These are phyloP conservation scores for Heliamphora pulchella DNA, from an alignment of 179 eudicot species.

Conservation along the genomic window DNA sequence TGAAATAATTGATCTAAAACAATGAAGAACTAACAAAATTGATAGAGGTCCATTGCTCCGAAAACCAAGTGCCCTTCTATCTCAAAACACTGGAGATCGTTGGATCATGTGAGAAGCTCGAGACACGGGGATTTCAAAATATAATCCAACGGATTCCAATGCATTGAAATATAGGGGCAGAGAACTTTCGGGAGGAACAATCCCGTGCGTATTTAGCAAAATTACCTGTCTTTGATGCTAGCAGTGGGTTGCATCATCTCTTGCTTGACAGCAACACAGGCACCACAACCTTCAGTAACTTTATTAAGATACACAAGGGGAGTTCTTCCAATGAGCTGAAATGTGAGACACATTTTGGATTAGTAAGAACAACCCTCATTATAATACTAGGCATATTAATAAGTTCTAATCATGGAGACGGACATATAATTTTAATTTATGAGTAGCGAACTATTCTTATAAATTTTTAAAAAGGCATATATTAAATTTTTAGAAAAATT, in stretches of 20 bases:
- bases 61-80: too few species aligned
- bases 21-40: not conserved
- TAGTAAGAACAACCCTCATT: not conserved
- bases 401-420: not conserved
- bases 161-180: too few species aligned
- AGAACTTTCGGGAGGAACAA: too few species aligned
- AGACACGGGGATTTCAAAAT: too few species aligned
- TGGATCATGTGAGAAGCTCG: too few species aligned
- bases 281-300: slow-evolving; percentile 84
- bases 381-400: not conserved
- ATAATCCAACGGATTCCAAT: too few species aligned
- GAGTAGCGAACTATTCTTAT: not conserved
- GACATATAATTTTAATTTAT: not conserved
- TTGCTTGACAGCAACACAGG: slow-evolving; percentile 82
- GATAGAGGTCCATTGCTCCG: too few species aligned
- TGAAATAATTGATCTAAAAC: not conserved
- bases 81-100: too few species aligned
- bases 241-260: slow-evolving; percentile 96
- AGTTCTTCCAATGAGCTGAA: slow-evolving; percentile 82
- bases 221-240: slow-evolving; percentile 87
- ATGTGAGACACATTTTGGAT: not conserved
- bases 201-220: too few species aligned
- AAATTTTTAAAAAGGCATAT: not conserved
- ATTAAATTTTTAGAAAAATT: too few species aligned
- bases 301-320: slow-evolving; percentile 81